phyloP scores from a whole-genome alignment of 495 filamentous ascomycete species.

The Talaromyces wortmannii region DNA sequence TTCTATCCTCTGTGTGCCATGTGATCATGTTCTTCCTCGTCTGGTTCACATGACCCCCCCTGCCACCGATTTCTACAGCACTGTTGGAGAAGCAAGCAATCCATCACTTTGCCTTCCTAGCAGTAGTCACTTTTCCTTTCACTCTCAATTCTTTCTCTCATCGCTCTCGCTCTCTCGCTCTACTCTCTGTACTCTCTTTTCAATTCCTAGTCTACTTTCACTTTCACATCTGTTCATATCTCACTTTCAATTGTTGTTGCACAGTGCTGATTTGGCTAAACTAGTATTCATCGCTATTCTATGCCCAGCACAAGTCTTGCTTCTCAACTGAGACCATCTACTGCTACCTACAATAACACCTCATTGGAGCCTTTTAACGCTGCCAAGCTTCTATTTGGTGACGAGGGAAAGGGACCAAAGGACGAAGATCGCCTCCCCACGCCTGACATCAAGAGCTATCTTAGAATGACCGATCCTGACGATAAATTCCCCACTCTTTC shows the following conservation, averaged over 20 bases:
- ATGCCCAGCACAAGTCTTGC: slow-evolving; percentile 70
- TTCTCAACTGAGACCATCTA: slow-evolving; percentile 47
- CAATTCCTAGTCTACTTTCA: not conserved
- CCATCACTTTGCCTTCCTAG: not conserved
- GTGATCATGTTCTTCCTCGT: not conserved
- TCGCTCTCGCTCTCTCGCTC: slow-evolving; percentile 8
- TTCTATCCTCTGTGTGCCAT: not conserved
- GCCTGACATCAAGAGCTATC: slow-evolving; percentile 58
- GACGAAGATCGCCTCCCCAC: slow-evolving; percentile 48
- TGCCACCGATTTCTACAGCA: not conserved
- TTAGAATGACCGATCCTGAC: slow-evolving; percentile 68
- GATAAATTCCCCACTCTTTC: slow-evolving; percentile 80
- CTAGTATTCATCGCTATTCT: slow-evolving; percentile 76
- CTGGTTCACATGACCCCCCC: not conserved
- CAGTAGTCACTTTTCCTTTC: slow-evolving; percentile 10
- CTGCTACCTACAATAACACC: slow-evolving; percentile 33
- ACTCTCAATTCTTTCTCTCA: slow-evolving; percentile 3
- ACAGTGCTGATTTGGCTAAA: not conserved
- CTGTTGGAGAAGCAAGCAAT: slow-evolving; percentile 4
- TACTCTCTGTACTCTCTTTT: slow-evolving; percentile 7
- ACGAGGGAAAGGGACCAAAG: slow-evolving; percentile 44
- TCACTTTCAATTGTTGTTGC: not conserved
- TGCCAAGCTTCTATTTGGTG: slow-evolving; percentile 75
- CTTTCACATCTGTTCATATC: not conserved
- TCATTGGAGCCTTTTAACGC: slow-evolving; percentile 68